Base-by-base conservation (phyloP, 306 rosid genomes). In the Cotoneaster glaucophyllus region DNA sequence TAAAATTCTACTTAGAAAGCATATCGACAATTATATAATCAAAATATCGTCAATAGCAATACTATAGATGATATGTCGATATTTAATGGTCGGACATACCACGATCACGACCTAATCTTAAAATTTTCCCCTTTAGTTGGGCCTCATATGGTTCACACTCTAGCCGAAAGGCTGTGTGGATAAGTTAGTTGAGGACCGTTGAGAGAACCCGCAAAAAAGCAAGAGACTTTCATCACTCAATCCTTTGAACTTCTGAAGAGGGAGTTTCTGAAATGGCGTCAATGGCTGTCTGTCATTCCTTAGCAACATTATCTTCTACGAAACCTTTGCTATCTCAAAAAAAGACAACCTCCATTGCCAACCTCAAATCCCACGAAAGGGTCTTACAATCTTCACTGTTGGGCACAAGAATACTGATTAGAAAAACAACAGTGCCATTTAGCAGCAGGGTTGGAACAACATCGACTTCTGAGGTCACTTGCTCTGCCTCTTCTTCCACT, bases 401-500 rank as follows among this genome's bases (percentile, higher is more conserved):
- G 50, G 92, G 89, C 14, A 67, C 82, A 1, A 50, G 82, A 26
- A 31, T 84, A 53, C 12, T 58, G 61, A 11, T 81, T 64, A 64
- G 67, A 28, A 83, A 61, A 77, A 76, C 81, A 44, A 22, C 82
- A 37, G 69, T 68, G 59, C 64, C 77, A 29, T 1, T 68, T 19
- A 65, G 37, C 54, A 24, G 66, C 37, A 67, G 68, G 34, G 32
- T 67, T 44, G 76, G 12, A 41, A 10, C 28, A 73, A 63, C 24
- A 34, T 52, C 65, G 48, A 53, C 6, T 53, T 73, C 74, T 18
- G 85, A 83, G 67, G 72, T 88, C 84, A 79, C 73, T 82, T 92
- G 92, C 74, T 79, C 88, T 28, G 89, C 92, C 25, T 82, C 96
- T n/a, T 80, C 87, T 72, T 78, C 93, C 3, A 67, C 88, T 53